phyloP scores from a whole-genome alignment of 305 asterid genomes.

The Coffea humblotiana region DNA sequence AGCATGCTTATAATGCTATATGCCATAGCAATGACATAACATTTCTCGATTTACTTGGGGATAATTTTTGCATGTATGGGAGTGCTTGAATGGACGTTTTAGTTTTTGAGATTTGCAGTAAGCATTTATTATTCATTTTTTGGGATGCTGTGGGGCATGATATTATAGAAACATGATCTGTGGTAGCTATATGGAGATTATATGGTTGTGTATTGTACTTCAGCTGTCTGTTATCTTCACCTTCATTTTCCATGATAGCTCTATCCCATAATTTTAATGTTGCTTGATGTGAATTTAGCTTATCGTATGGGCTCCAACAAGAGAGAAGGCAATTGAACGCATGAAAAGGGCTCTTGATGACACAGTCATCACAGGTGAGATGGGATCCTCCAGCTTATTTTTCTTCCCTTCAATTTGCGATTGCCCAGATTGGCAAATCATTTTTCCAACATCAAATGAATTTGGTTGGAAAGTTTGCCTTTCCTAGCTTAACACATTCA shows the following conservation, averaged over 20 bases:
- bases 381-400: not conserved
- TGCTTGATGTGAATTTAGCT: constrained; percentile 44
- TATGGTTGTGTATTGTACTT: not conserved
- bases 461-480: not conserved
- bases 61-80: not conserved
- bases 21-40: not conserved
- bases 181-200: not conserved
- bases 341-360: constrained; percentile 98
- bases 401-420: not conserved
- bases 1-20: not conserved
- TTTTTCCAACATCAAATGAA: not conserved
- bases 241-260: not conserved
- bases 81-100: not conserved
- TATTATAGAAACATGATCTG: not conserved
- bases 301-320: constrained; percentile 97
- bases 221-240: not conserved
- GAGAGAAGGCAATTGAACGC: constrained; percentile 90
- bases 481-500: not conserved
- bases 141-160: not conserved
- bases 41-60: not conserved
- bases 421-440: not conserved
- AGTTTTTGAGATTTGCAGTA: not conserved
- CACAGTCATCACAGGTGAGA: constrained; percentile 81
- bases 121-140: not conserved
- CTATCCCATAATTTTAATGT: not conserved